Evolutionary conservation across 306 rosid genomes (phyloP).

Genomic region (Vicia faba): DNA sequence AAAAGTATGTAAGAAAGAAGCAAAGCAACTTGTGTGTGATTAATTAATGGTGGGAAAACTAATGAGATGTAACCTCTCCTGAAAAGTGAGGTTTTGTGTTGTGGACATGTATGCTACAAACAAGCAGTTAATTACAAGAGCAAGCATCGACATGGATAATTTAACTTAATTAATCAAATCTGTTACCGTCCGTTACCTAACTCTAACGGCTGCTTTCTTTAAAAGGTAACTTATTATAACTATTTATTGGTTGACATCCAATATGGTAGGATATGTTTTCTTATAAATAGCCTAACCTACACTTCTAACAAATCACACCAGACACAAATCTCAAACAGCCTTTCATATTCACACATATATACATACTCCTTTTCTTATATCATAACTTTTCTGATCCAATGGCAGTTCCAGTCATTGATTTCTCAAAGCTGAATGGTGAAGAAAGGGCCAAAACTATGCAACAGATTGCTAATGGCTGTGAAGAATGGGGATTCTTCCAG

Average conservation of each 20-base stretch:
- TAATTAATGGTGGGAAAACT: constrained; percentile 14
- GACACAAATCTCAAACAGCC: constrained; percentile 17
- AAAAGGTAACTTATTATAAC: constrained; percentile 25
- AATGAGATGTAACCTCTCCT: constrained; percentile 48
- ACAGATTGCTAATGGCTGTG: constrained; percentile 84
- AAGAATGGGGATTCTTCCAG: constrained; percentile 99
- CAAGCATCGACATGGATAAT: constrained; percentile 55
- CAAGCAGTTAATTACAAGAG: constrained; percentile 43
- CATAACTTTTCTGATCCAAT: constrained; percentile 41
- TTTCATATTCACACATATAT: neutral
- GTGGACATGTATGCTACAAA: constrained; percentile 53
- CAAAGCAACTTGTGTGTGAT: constrained; percentile 12
- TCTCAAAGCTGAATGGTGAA: constrained; percentile 83
- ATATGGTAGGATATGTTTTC: constrained; percentile 53
- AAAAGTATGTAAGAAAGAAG: constrained; percentile 39
- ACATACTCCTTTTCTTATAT: constrained; percentile 9
- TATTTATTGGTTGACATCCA: constrained; percentile 44
- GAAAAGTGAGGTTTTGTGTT: constrained; percentile 50
- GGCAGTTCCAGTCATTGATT: constrained; percentile 94
- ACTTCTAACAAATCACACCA: constrained; percentile 44
- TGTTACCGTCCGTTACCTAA: constrained; percentile 68
- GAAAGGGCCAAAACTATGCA: constrained; percentile 81
- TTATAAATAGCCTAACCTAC: constrained; percentile 61
- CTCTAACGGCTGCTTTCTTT: constrained; percentile 61
- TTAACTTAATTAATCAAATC: constrained; percentile 23